Evolutionary conservation across 495 filamentous ascomycete species (phyloP), one percentile per base, ranked within the genome.

Genomic region (Tetracladium setigerum): DNA sequence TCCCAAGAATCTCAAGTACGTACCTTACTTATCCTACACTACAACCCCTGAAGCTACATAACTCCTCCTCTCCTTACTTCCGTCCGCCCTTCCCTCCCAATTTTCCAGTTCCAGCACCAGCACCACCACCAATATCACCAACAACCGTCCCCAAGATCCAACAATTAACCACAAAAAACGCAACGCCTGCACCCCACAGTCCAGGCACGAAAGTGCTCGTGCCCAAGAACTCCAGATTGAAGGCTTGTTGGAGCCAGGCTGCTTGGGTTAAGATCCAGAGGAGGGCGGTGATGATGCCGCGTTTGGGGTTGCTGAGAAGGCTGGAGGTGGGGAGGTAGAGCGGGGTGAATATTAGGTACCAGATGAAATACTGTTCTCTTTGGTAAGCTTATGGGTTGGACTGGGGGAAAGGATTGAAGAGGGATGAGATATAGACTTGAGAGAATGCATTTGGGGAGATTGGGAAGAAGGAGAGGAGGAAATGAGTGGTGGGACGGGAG

Each of bases 331-430:
- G 88, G 0, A 98, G 79, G 61, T 97, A 95, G 36, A 96, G 82
- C 0, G 92, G 91, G 13, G 97, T 75, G 49, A 98, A 81, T 47
- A 95, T 77, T 53, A 95, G 79, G 64, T 98, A 96, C 92, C 92
- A 98, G 47, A 98, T 77, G 62, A 97, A 97, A 60, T 98, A 98
- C 89, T 95, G 54, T 27, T 14, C 13, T 13, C 22, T 55, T 18
- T 46, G 4, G 15, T 31, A 18, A 7, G 18, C 9, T 18, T 18
- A 0, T 48, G 4, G 5, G 33, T 9, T 35, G 6, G 35, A 4
- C 8, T 24, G 9, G 17, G 41, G 39, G 15, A 31, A 37, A 31
- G 44, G 35, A n/a, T 22, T 34, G 16, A 2, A 44, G 13, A 38
- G 17, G 16, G 16, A 42, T 16, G 17, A 34, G 17, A 36, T n/a